Conservation (phyloP, 2,329 filamentous ascomycete genomes). For the Hirsutella thompsonii region DNA sequence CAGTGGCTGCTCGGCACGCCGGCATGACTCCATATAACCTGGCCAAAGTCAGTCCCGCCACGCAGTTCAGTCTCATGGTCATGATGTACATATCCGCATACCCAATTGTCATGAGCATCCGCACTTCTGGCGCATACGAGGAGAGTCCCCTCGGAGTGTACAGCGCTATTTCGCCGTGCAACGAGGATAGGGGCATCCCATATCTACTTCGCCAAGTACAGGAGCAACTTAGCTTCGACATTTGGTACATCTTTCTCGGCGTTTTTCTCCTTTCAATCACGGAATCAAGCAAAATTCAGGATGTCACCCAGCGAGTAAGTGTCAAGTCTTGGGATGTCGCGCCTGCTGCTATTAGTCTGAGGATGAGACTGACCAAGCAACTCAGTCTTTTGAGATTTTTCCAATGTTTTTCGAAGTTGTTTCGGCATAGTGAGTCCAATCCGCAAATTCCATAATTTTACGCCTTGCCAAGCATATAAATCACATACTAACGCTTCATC, state of each 20-base stretch:
- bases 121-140: constrained; percentile 46
- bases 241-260: constrained; percentile 29
- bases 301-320: constrained; percentile 12
- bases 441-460: too few species aligned
- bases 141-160: constrained; percentile 49
- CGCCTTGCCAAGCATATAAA: not conserved
- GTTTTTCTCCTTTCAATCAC: constrained; percentile 5
- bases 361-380: not conserved
- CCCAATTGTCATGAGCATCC: constrained; percentile 48
- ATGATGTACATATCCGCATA: constrained; percentile 57
- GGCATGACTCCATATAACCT: constrained; percentile 38
- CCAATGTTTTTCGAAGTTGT: constrained; percentile 20
- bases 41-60: constrained; percentile 34
- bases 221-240: constrained; percentile 26
- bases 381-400: constrained; percentile 16
- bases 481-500: not conserved
- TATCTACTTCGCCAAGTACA: constrained; percentile 21
- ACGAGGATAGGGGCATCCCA: constrained; percentile 14
- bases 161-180: constrained; percentile 15
- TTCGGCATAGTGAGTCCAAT: constrained; percentile 20
- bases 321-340: not conserved
- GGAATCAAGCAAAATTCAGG: constrained; percentile 14
- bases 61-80: constrained; percentile 44
- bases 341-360: accelerated
- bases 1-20: constrained; percentile 32